phyloP scores from a whole-genome alignment of 1,284 basidiomycete species.

The Microbotryum silenes-acaulis region DNA sequence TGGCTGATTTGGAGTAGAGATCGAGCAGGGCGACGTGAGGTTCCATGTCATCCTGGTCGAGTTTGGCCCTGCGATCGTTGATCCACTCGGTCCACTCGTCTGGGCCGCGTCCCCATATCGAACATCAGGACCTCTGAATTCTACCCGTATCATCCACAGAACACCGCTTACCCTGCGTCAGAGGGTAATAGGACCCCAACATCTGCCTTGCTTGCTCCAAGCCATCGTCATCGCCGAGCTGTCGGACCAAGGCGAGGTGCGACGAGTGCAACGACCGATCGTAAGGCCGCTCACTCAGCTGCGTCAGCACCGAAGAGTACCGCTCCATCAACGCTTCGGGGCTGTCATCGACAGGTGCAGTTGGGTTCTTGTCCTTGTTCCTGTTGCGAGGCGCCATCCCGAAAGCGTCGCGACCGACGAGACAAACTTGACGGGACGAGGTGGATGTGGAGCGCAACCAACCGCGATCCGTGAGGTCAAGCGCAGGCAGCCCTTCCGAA shows the following conservation, averaged over 20 bases:
- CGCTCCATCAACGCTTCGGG: slow-evolving; percentile 4
- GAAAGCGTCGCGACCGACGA: no score
- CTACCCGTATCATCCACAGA: no score
- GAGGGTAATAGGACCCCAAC: slow-evolving; percentile 4
- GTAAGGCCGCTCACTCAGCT: slow-evolving; percentile 17
- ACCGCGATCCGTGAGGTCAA: no score
- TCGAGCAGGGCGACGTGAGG: slow-evolving; percentile 27
- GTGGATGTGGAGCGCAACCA: no score
- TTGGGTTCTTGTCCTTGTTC: background rate
- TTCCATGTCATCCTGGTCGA: slow-evolving; percentile 10
- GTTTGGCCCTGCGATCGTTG: slow-evolving; percentile 9
- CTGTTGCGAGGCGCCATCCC: no score
- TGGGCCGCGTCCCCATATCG: background rate
- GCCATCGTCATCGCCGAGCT: slow-evolving; percentile 17
- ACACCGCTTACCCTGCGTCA: slow-evolving; percentile 3
- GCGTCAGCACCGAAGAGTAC: slow-evolving; percentile 15
- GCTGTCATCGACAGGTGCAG: background rate
- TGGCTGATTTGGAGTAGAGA: slow-evolving; percentile 25
- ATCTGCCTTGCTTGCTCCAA: slow-evolving; percentile 12
- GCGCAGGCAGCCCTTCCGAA: no score
- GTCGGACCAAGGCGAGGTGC: slow-evolving; percentile 13
- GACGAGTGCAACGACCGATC: slow-evolving; percentile 17
- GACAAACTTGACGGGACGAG: no score
- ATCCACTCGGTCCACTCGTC: slow-evolving; percentile 30
- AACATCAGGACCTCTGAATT: no score